Conservation (phyloP, 2,329 filamentous ascomycete genomes). For the Neurospora crassa region DNA sequence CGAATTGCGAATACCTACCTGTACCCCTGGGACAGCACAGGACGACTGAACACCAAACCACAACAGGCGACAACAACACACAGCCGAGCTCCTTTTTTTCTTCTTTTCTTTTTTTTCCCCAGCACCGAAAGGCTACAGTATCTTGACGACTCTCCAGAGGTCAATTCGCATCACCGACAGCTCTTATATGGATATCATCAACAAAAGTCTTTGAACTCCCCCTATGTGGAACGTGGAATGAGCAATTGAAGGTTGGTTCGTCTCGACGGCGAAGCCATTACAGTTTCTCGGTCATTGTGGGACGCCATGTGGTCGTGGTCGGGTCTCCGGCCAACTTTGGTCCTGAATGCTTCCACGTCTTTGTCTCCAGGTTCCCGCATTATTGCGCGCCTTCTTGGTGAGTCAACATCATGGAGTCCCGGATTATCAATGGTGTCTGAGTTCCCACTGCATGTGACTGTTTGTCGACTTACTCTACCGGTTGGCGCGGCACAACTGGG, state of each 20-base stretch:
- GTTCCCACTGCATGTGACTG: not conserved
- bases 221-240: constrained; percentile 7
- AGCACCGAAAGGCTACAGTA: not conserved
- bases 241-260: constrained; percentile 8
- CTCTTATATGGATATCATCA: not conserved
- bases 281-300: not conserved
- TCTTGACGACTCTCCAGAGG: not conserved
- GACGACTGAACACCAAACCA: not conserved
- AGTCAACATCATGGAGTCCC: not conserved
- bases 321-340: constrained; percentile 15
- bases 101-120: too few relatives aligned
- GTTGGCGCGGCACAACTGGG: not conserved
- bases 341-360: constrained; percentile 10
- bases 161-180: not conserved
- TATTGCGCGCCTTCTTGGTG: constrained; percentile 9
- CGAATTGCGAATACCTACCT: not conserved
- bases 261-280: constrained; percentile 14
- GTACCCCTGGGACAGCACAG: not conserved
- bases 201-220: not conserved
- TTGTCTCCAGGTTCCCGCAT: constrained; percentile 8
- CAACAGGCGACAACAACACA: not conserved
- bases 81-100: not conserved
- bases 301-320: constrained; percentile 15
- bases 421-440: too few relatives aligned
- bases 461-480: not conserved